Conservation (phyloP, 139 green algal genomes). For the Chlamydomonas schloesseri region DNA sequence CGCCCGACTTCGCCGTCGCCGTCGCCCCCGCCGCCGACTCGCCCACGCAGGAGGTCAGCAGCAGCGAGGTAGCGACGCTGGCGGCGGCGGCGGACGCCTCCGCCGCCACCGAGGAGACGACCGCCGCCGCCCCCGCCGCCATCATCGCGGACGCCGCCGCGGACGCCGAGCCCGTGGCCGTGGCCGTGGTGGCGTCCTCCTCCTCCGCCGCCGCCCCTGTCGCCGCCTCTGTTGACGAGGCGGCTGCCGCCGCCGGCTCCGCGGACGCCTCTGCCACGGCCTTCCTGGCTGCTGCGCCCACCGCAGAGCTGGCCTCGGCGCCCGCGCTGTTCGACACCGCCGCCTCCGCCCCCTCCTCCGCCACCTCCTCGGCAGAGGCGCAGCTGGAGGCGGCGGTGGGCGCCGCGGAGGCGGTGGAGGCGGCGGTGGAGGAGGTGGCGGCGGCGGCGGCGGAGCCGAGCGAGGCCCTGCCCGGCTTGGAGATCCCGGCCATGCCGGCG, state of each 20-base stretch:
- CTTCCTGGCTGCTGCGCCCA: neutral
- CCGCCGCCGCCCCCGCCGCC: too few relatives aligned
- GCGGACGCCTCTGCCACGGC: neutral
- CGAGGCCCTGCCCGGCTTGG: neutral
- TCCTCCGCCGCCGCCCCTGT: too few relatives aligned
- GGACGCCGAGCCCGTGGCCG: neutral
- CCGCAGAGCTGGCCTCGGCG: neutral
- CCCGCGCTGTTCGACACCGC: neutral
- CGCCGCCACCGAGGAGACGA: neutral
- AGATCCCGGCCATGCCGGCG: constrained; percentile 38
- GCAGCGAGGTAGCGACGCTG: too few relatives aligned
- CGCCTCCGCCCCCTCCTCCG: neutral
- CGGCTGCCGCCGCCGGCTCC: neutral
- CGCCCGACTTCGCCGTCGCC: too few relatives aligned
- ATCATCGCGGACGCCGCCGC: neutral
- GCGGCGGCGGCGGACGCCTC: too few relatives aligned
- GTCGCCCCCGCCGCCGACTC: too few relatives aligned
- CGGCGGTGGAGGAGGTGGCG: neutral
- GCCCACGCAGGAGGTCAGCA: neutral
- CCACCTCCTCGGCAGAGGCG: neutral
- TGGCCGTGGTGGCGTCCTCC: too few relatives aligned
- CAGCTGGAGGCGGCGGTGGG: neutral
- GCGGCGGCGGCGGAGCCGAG: neutral
- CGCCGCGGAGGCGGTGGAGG: neutral
- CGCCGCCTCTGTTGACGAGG: too few relatives aligned